Evolutionary conservation across 768 basidiomycete genomes (phyloP), one percentile per base, ranked within the genome.

Genomic region (Coprinopsis cinerea): DNA sequence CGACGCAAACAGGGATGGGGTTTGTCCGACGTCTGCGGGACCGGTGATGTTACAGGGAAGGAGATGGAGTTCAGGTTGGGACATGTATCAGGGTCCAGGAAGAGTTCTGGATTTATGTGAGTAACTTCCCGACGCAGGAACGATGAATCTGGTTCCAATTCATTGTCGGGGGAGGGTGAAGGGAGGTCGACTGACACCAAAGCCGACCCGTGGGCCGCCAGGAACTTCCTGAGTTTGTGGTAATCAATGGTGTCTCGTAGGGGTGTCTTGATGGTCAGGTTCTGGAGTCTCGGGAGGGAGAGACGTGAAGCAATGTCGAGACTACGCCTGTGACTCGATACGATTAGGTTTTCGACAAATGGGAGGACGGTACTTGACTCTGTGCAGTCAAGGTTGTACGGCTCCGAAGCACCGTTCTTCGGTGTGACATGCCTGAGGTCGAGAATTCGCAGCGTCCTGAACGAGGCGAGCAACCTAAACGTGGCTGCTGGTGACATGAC

Each of bases 51-150:
- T 27, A 65, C 62, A 40, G 70, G 67, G 52, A 73, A 78, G 5
- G 70, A 65, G 45, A 79, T 52, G 20, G 71, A 67, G 37, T 66
- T 62, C 22, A 79, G 69, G 53, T 71, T 72, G 22, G 76, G 74
- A 55, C 77, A 79, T 23, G 63, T 55, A 15, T 62, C 64, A 4
- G 68, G 61, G 27, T 60, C 58, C 17, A 78, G 66, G 64, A 81
- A 79, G 2, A 69, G 52, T 40, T 71, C 64, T 32, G 71, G 71
- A 26, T 68, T 66, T 44, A 75, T 57, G 36, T 69, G 68, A 15
- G 60, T 60, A 2, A 64, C 55, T 17, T 61, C 56, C 28, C 61
- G 53, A 20, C 62, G 57, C 23, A 51, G 46, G 46, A 53, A 55
- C 13, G 62, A 56, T 39, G 59, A 59, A 35, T 64, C 60, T 18